Base-by-base conservation (phyloP, 345 rosid species). In the Cardamine chenopodiifolia region DNA sequence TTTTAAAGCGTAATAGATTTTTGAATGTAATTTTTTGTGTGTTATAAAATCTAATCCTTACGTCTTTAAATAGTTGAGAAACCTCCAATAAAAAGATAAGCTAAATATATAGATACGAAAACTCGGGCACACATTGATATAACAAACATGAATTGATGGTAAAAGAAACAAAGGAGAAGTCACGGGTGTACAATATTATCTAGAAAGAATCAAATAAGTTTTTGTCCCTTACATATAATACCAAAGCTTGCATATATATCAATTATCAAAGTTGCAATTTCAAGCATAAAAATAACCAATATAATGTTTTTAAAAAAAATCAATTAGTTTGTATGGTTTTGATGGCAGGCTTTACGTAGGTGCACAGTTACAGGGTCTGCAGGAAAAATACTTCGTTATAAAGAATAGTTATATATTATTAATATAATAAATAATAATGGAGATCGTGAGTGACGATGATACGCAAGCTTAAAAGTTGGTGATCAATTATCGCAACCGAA, bases 141-240 rank as follows among this genome's bases (percentile, higher is more conserved):
- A 44, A 62, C 40, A 70, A 76, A 45, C 66, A 56, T 48, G 8
- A 50, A 53, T 62, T 71, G 19, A 72, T 32, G 26, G 34, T 68
- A 23, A 71, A 61, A 54, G 49, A 79, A 76, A 81, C 74, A 47
- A 76, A 60, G 22, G 22, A 59, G 70, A 59, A 60, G 71, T 78
- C 84, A 62, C 71, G 78, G 81, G 66, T 75, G 58, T 37, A 49
- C 72, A 71, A 34, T 34, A 45, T 28, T 65, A 26, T 66, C 76
- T 66, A 77, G 81, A 71, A 71, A 77, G 68, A 77, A 65, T 66
- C 80, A 71, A 77, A 58, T 65, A 20, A 31, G 68, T 57, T 77
- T 77, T 77, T 77, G 77, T 71, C 81, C 20, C 72, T 71, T 77
- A 48, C 80, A 56, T 20, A 64, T 77, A 65, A 71, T 31, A 74